Evolutionary conservation across 23 red algal species (phyloP), one percentile per base, ranked within the genome.

Genomic region (Rhodosorus marinus): DNA sequence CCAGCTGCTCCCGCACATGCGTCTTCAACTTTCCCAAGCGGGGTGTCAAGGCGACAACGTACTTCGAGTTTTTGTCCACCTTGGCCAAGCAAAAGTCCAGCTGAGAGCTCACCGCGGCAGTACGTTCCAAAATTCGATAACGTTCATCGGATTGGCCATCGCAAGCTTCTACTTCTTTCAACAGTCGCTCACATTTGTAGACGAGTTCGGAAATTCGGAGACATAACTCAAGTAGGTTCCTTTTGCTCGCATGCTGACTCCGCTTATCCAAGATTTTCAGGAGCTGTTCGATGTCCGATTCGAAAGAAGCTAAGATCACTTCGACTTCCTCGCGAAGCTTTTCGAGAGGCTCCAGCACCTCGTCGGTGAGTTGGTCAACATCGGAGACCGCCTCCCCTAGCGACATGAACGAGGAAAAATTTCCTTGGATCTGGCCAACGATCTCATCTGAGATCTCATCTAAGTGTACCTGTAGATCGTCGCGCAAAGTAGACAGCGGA

Each of bases 161-260:
- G 22, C 54, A 33, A 7, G 20, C 29, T 0, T 26, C 31, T 27
- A 60, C 70, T 31, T 64, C 59, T 32, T 51, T 55, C 8, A 84
- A 25, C 0, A 84, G 61, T 26, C 65, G 20, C 50, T 84, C 79
- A 55, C 79, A 84, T 55, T 84, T 71, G 7, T 53, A 53, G 17
- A 84, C 42, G n/a, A 74, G 64, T 33, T 71, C 67, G 33, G 70
- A 65, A 35, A 65, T 62, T 31, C 42, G 33, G 9, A 65, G 15
- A 22, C 74, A 57, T 9, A 65, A 59, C 24, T 57, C 57, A 7
- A 84, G 60, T 1, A 58, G 66, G 29, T 33, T 49, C 36, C 36
- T 60, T 20, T 40, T 42, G 15, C 36, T 40, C 27, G 57, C 52
- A 7, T 55, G 58, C 3, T 59, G 43, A 22, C 76, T 45, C 14